These are phyloP conservation scores for Claviceps citrina DNA, from an alignment of 2,329 filamentous ascomycete species.

Conservation along the genomic window DNA sequence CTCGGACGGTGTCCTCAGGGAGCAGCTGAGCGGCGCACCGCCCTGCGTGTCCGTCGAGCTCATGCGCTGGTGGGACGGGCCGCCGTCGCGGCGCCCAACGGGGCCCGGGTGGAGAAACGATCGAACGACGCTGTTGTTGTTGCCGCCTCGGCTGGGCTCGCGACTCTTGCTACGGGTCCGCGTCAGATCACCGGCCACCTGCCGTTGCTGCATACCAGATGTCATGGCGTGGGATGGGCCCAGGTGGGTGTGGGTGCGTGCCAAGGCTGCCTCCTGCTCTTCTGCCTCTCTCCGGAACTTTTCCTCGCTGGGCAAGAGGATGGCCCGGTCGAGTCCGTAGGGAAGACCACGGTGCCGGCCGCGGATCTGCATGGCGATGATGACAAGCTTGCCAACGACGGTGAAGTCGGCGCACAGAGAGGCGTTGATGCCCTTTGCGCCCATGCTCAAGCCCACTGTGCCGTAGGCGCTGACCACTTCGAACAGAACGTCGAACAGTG, in stretches of 20 bases:
- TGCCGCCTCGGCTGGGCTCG: conserved; percentile 22
- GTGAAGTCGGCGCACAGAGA: conserved; percentile 74
- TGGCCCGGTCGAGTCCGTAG: conserved; percentile 48
- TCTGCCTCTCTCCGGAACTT: conserved; percentile 38
- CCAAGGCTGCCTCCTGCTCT: conserved; percentile 26
- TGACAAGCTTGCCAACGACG: conserved; percentile 53
- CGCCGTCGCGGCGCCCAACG: conserved; percentile 17
- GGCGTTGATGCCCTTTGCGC: conserved; percentile 59
- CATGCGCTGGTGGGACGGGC: conserved; percentile 12
- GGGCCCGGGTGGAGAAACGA: conserved; percentile 35
- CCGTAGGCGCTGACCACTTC: conserved; percentile 86
- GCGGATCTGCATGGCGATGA: conserved; percentile 54
- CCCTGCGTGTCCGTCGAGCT: conserved; percentile 14
- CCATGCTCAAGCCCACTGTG: conserved; percentile 81
- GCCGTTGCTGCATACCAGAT: conserved; percentile 16
- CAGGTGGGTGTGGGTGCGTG: conserved; percentile 25
- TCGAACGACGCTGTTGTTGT: conserved; percentile 29
- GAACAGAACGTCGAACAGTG: conserved; percentile 58
- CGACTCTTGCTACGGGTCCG: conserved; percentile 24
- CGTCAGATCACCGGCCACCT: conserved; percentile 14
- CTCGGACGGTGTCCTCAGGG: conserved; percentile 11
- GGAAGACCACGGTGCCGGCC: conserved; percentile 54
- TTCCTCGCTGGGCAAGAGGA: conserved; percentile 41
- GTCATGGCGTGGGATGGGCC: conserved; percentile 18
- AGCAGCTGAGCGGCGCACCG: conserved; percentile 4